These are phyloP conservation scores for Glutinoglossum americanum DNA, from an alignment of 495 filamentous ascomycete species.

Conservation along the genomic window DNA sequence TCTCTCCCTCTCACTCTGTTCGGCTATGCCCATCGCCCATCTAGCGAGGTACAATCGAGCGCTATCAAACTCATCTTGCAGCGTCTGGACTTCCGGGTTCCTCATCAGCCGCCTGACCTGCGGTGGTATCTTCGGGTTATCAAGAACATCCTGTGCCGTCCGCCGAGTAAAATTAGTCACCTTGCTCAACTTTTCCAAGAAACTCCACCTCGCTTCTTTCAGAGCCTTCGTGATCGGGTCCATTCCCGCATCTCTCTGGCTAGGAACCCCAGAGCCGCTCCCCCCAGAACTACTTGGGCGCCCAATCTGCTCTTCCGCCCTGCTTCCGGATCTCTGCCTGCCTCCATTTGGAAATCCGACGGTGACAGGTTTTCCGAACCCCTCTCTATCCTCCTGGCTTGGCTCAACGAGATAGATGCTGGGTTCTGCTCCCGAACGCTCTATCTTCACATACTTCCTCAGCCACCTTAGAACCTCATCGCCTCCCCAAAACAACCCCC, in stretches of 20 bases:
- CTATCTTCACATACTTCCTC: slow-evolving; percentile 57
- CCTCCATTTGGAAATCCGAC: slow-evolving; percentile 18
- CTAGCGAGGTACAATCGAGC: slow-evolving; percentile 81
- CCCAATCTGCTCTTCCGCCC: slow-evolving; percentile 17
- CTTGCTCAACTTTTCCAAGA: slow-evolving; percentile 84
- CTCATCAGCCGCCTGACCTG: slow-evolving; percentile 68
- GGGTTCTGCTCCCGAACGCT: slow-evolving; percentile 62
- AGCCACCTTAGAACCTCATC: slow-evolving; percentile 91
- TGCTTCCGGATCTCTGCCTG: slow-evolving; percentile 12
- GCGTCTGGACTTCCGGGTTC: slow-evolving; percentile 84
- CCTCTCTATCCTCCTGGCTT: slow-evolving; percentile 54
- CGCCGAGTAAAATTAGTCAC: slow-evolving; percentile 87
- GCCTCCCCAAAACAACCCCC: slow-evolving; percentile 88
- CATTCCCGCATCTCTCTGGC: slow-evolving; percentile 53
- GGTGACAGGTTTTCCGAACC: slow-evolving; percentile 41
- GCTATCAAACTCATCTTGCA: slow-evolving; percentile 94
- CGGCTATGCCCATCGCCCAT: slow-evolving; percentile 97
- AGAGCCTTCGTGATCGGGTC: slow-evolving; percentile 86
- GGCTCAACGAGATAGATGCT: slow-evolving; percentile 86
- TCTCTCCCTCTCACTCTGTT: slow-evolving; percentile 75
- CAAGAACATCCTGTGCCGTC: slow-evolving; percentile 76
- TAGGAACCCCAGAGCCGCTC: slow-evolving; percentile 9
- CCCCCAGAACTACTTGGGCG: slow-evolving; percentile 12
- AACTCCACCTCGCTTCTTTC: slow-evolving; percentile 89
- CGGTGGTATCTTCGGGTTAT: slow-evolving; percentile 70